These are phyloP conservation scores for Raffaelea albimanens DNA, from an alignment of 2,329 filamentous ascomycete genomes.

Conservation along the genomic window DNA sequence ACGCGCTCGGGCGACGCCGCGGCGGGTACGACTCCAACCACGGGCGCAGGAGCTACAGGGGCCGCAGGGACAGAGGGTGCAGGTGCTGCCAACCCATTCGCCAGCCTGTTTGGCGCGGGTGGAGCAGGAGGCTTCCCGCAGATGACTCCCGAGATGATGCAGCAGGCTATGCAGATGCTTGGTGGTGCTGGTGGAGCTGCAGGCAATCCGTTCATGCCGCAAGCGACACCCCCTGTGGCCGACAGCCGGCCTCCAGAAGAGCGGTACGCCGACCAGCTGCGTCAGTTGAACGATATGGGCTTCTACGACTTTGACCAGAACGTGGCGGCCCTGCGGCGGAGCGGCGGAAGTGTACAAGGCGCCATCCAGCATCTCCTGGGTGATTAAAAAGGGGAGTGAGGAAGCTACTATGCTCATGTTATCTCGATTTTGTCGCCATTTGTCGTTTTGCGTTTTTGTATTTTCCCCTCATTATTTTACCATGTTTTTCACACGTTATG, in stretches of 20 bases:
- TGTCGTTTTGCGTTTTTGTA: background rate
- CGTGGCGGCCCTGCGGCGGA: constrained; percentile 74
- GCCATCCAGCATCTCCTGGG: constrained; percentile 67
- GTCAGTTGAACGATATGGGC: constrained; percentile 96
- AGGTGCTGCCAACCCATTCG: constrained; percentile 28
- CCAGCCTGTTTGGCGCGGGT: constrained; percentile 20
- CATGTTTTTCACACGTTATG: no score
- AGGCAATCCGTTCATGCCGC: constrained; percentile 11
- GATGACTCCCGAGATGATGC: constrained; percentile 45
- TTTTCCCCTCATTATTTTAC: background rate
- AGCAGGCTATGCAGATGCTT: constrained; percentile 44
- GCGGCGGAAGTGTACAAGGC: constrained; percentile 89
- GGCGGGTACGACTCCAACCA: background rate
- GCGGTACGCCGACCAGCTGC: constrained; percentile 78
- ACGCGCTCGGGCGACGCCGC: background rate
- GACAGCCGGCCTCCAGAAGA: constrained; percentile 92
- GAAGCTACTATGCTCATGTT: background rate
- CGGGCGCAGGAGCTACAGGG: background rate
- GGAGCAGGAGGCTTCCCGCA: constrained; percentile 21
- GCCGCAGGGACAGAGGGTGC: background rate
- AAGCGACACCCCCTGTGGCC: constrained; percentile 31
- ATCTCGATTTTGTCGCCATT: background rate
- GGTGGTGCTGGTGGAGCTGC: constrained; percentile 23
- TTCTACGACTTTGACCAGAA: constrained; percentile 97
- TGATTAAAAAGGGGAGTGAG: constrained; percentile 11